These are phyloP conservation scores for Sarcodon aspratus DNA, from an alignment of 768 basidiomycete genomes.

Conservation along the genomic window DNA sequence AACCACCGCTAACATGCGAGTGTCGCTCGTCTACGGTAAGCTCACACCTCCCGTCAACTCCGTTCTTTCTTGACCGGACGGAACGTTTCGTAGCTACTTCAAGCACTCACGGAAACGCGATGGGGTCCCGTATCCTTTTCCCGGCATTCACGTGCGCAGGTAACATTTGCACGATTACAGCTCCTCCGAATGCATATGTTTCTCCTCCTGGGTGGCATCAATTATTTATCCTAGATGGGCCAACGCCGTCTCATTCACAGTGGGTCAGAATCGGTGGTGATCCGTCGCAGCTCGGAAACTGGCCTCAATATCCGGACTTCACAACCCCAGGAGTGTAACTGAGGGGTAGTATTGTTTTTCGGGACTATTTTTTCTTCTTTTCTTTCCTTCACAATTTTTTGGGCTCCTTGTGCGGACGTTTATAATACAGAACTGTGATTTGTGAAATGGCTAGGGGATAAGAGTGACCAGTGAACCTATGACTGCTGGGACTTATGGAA, in stretches of 20 bases:
- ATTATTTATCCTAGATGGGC: slow-evolving; percentile 66
- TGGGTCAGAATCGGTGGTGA: slow-evolving; percentile 79
- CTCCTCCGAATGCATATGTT: slow-evolving; percentile 58
- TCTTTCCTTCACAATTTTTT: no score
- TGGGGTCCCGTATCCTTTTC: slow-evolving; percentile 65
- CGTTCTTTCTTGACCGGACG: slow-evolving; percentile 4
- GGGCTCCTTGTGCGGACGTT: no score
- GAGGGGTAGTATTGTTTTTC: no score
- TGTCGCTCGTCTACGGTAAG: slow-evolving; percentile 58
- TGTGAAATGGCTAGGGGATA: no score
- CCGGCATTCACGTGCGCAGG: slow-evolving; percentile 61
- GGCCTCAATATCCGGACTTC: slow-evolving; percentile 64
- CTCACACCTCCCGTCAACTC: slow-evolving; percentile 2
- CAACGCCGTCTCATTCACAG: slow-evolving; percentile 62
- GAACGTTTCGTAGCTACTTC: slow-evolving; percentile 43
- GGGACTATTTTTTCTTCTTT: no score
- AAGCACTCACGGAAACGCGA: slow-evolving; percentile 68
- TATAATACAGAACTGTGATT: no score
- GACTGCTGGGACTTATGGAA: no score
- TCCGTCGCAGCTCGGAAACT: slow-evolving; percentile 56
- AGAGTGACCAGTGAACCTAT: no score
- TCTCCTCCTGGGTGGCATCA: slow-evolving; percentile 73
- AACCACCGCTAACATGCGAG: slow-evolving; percentile 34
- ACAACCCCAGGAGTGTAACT: slow-evolving; percentile 45
- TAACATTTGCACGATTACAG: slow-evolving; percentile 64